Evolutionary conservation across 345 rosid species (phyloP), one percentile per base, ranked within the genome.

Genomic region (Eucalyptus tenuipes): DNA sequence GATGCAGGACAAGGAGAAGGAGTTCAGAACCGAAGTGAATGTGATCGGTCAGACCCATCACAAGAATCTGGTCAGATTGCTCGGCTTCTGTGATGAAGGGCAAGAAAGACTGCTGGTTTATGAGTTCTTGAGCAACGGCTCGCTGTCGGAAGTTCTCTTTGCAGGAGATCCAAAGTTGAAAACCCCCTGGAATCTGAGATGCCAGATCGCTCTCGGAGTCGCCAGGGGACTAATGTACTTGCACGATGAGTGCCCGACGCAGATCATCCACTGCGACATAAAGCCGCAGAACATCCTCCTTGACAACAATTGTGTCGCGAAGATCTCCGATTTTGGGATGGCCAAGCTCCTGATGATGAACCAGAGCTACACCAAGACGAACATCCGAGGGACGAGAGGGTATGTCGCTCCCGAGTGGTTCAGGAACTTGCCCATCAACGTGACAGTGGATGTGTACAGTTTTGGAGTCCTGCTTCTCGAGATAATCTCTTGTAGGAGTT

Each of bases 241-340:
- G 16, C 93, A 92, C 7, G 93, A 93, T 37, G 93, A 93, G 55
- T 93, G 94, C 89, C 49, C 49, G 31, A 85, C 47, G 16, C 92
- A 89, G 91, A 92, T 93, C 85, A 92, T 93, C 49, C 93, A 92
- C 59, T 93, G 93, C 48, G 93, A 91, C 45, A 92, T 92, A 88
- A 92, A 93, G 92, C 93, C 94, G 18, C 92, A 92, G 80, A 93
- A 93, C 44, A 88, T 92, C 48, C 92, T 92, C 37, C 91, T 93
- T 4, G 90, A 93, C 49, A 79, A 89, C 6, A 1, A 29, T 27
- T 48, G 37, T 12, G 59, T 16, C 0, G 90, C 91, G 5, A 86
- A 88, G 85, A 91, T 93, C 47, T 89, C 93, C 5, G 93, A 92
- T 49, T 93, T 93, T 7, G 94, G 94, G 71, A 55, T 93, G 24